These are phyloP conservation scores for Trametes villosa DNA, from an alignment of 768 basidiomycete species.

Conservation along the genomic window DNA sequence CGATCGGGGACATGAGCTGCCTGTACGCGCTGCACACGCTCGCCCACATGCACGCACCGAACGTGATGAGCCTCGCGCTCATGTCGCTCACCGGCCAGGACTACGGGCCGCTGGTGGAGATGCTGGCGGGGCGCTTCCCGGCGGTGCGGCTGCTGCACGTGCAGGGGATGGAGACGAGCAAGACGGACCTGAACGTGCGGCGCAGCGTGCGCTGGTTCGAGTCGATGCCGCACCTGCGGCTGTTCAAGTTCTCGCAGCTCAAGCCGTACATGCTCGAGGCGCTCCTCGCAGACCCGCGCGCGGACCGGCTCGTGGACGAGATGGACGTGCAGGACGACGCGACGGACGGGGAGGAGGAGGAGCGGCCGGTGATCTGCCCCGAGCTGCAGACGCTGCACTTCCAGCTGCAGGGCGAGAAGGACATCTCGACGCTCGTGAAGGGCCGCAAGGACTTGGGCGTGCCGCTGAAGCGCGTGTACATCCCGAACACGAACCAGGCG, in stretches of 20 bases:
- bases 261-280: constrained; percentile 47
- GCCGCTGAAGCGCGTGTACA: constrained; percentile 57
- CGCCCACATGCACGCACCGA: constrained; percentile 57
- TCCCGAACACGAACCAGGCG: constrained; percentile 24
- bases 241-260: constrained; percentile 26
- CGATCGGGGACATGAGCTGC: constrained; percentile 59
- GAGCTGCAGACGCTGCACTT: constrained; percentile 43
- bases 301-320: constrained; percentile 14
- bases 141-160: constrained; percentile 58
- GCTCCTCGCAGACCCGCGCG: constrained; percentile 49
- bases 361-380: constrained; percentile 42
- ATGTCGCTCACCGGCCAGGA: constrained; percentile 56
- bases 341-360: constrained; percentile 12
- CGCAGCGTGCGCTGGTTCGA: constrained; percentile 54
- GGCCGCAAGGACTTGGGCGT: constrained; percentile 43
- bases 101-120: constrained; percentile 51
- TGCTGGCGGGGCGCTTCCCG: constrained; percentile 53
- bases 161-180: constrained; percentile 46
- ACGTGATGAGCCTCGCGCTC: constrained; percentile 60
- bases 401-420: constrained; percentile 14
- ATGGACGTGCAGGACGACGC: not conserved
- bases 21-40: constrained; percentile 52
- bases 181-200: constrained; percentile 29
- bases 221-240: constrained; percentile 56
- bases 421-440: constrained; percentile 42